A percentile compares a stretch with the other conserved stretches of the same genome.
Conservation (phyloP, 2,329 filamentous ascomycete genomes). For the Xylaria sp. region DNA sequence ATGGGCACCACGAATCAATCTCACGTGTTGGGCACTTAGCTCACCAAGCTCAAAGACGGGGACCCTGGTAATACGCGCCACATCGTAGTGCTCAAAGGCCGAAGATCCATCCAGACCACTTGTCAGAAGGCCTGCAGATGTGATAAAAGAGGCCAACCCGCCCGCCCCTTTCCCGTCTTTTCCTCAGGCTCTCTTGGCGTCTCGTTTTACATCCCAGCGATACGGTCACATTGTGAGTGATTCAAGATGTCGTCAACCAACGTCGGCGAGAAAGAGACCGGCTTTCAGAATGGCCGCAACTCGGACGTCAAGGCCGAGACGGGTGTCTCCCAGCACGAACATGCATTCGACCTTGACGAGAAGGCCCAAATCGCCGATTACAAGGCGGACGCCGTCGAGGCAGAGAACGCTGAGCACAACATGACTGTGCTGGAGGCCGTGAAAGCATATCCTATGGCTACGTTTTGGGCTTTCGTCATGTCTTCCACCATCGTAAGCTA, state of each 20-base stretch:
- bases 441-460: conserved; percentile 51
- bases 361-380: conserved; percentile 55
- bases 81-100: conserved; percentile 14
- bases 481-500: conserved; percentile 56
- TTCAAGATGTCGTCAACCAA: conserved; percentile 29
- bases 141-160: conserved; percentile 14
- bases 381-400: conserved; percentile 66
- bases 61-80: conserved; percentile 21
- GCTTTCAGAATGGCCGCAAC: conserved; percentile 5
- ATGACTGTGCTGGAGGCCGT: conserved; percentile 53
- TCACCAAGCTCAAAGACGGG: conserved; percentile 3
- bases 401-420: conserved; percentile 58
- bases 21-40: neutral
- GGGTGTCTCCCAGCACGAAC: conserved; percentile 19
- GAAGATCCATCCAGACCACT: conserved; percentile 7
- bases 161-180: neutral
- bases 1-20: conserved; percentile 6
- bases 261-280: neutral
- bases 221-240: conserved; percentile 16
- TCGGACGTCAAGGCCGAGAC: conserved; percentile 16
- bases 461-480: conserved; percentile 55
- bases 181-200: conserved; percentile 3
- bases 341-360: conserved; percentile 46
- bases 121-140: conserved; percentile 10
- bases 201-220: conserved; percentile 11